Base-by-base conservation (phyloP, 768 basidiomycete genomes). In the Mycena kentingensis region DNA sequence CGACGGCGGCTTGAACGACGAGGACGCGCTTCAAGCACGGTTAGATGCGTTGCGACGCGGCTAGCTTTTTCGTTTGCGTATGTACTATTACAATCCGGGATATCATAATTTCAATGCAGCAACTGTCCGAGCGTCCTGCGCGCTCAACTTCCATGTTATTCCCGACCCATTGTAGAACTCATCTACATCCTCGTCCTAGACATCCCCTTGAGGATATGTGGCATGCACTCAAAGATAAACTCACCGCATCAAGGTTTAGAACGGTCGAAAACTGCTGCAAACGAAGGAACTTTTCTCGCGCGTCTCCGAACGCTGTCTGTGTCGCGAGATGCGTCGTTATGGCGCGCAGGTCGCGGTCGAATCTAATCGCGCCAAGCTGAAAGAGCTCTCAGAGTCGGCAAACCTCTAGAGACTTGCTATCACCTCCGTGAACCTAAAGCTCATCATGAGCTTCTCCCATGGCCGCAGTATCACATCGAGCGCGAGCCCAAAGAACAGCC, bases 111-210 rank as follows among this genome's bases (percentile, higher is more conserved):
- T 84, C 49, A 93, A 73, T 34, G 72, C 80, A 35, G 82, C 81
- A 48, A 92, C 79, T 31, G 80, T 73, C 50, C 83, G 82, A 42
- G 90, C 92, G 60, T 96, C 93, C 51, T 85, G 81, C 57, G 83
- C 75, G 57, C 79, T 87, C 49, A 95, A 65, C 63, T 87, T 88
- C 93, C 93, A 96, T 12, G 84, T 80, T 57, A 97, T 93, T 18
- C 95, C 95, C 3, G 93, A 95, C 46, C 89, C 84, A 58, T 88
- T 91, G 69, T 93, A 98, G 67, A 98, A 97, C 48, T 95, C 92
- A 58, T 95, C 90, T 4, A 94, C 85, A 60, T 94, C 92, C 69
- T 97, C 95, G 60, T 96, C 94, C 93, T 94, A 27, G 15, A 16
- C 46, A 19, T 45, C n/a, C n/a, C n/a, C n/a, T n/a, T n/a, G n/a